phyloP scores from a whole-genome alignment of 129 eudicot species.

The Heracleum sosnowskyi region DNA sequence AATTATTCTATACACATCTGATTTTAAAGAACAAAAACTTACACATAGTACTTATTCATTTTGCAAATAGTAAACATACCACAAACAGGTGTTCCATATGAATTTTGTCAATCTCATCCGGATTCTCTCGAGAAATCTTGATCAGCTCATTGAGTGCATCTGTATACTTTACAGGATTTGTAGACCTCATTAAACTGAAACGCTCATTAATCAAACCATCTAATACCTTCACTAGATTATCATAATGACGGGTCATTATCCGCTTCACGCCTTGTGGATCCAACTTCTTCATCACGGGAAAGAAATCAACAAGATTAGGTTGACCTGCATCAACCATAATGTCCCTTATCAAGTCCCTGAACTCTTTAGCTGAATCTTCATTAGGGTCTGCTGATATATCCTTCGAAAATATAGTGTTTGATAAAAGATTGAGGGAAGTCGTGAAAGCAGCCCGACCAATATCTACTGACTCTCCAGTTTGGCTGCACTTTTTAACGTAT shows the following conservation, averaged over 20 bases:
- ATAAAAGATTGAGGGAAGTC: slow-evolving; percentile 40
- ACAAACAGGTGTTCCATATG: slow-evolving; percentile 27
- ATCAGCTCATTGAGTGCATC: slow-evolving; percentile 40
- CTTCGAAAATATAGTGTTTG: slow-evolving; percentile 45
- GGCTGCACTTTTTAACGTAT: slow-evolving; percentile 21
- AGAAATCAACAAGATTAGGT: slow-evolving; percentile 47
- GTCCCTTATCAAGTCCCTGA: slow-evolving; percentile 38
- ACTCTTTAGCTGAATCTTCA: slow-evolving; percentile 40
- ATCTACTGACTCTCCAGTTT: slow-evolving; percentile 28
- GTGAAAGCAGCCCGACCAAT: slow-evolving; percentile 52
- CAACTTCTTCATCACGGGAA: slow-evolving; percentile 27
- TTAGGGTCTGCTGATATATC: slow-evolving; percentile 35
- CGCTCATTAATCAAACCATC: slow-evolving; percentile 30
- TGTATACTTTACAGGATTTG: not conserved
- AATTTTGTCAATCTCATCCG: slow-evolving; percentile 24
- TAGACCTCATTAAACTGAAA: slow-evolving; percentile 14
- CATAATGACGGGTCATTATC: slow-evolving; percentile 16
- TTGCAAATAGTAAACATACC: slow-evolving; percentile 13
- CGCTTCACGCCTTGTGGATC: slow-evolving; percentile 38
- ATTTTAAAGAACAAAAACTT: no score
- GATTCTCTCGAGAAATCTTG: slow-evolving; percentile 15
- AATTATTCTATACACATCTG: no score
- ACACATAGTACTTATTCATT: no score
- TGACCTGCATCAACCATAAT: slow-evolving; percentile 39
- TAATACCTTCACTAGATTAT: slow-evolving; percentile 24